These are phyloP conservation scores for Schoenoplectus tabernaemontani DNA, from an alignment of 202 grass and related monocot species.

Conservation along the genomic window DNA sequence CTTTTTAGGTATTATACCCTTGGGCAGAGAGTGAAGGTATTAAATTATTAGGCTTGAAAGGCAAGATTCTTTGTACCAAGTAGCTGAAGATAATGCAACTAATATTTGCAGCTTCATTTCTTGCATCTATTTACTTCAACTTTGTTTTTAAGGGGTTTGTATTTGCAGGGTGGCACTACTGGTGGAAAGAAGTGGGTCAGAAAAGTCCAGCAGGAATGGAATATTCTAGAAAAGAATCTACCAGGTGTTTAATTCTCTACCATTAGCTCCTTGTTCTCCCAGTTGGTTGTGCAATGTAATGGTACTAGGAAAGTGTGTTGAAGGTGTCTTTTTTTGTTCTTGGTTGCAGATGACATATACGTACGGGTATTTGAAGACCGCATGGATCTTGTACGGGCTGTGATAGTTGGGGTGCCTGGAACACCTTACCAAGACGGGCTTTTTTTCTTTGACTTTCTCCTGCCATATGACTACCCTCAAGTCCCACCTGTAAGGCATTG, in stretches of 20 bases:
- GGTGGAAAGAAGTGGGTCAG: conserved; percentile 87
- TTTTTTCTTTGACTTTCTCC: conserved; percentile 98
- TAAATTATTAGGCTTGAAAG: neutral
- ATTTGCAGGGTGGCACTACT: conserved; percentile 42
- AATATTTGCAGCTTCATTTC: neutral
- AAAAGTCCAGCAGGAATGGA: conserved; percentile 98
- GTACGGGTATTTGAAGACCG: conserved; percentile 96
- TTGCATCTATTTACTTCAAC: neutral
- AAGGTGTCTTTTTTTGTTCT: conserved; percentile 29
- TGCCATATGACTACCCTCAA: conserved; percentile 82
- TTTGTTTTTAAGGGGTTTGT: conserved; percentile 17
- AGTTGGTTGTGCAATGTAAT: conserved; percentile 5
- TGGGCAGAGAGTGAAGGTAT: neutral
- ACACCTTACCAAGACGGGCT: conserved; percentile 97
- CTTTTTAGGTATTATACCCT: neutral
- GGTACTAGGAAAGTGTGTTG: neutral
- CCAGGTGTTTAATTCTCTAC: conserved; percentile 46
- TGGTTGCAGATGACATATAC: conserved; percentile 80
- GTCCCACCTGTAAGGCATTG: conserved; percentile 69
- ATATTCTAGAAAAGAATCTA: conserved; percentile 93
- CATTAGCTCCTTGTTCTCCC: neutral
- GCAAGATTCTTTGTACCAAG: neutral
- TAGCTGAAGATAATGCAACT: neutral
- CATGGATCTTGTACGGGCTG: conserved; percentile 86
- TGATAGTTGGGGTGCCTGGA: conserved; percentile 88